A percentile compares a stretch with the other conserved stretches of the same genome.
These are phyloP conservation scores for Silene vulgaris DNA, from an alignment of 179 eudicot genomes.

Conservation along the genomic window DNA sequence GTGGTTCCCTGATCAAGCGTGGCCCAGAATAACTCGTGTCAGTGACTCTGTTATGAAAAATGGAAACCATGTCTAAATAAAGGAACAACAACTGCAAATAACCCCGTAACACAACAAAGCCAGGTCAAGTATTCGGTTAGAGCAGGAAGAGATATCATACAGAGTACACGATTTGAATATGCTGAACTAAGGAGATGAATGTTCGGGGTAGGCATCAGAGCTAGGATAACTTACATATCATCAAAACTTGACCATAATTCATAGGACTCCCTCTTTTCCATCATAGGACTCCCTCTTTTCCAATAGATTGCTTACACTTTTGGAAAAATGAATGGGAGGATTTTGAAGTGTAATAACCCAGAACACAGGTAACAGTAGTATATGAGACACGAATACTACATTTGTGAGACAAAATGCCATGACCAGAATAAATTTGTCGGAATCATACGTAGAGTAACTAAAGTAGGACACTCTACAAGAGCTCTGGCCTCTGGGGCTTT, in stretches of 20 bases:
- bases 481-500: not conserved
- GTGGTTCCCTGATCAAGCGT: slow-evolving; percentile 70
- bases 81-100: not conserved
- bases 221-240: not conserved
- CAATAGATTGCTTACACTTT: too few species aligned
- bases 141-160: not conserved
- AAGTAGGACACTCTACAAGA: not conserved
- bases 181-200: slow-evolving; percentile 4
- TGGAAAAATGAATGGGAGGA: too few species aligned
- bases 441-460: not conserved
- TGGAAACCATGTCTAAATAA: not conserved
- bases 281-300: not conserved
- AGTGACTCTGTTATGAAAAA: not conserved
- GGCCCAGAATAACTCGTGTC: not conserved
- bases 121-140: not conserved
- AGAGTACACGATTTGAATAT: not conserved
- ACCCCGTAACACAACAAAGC: not conserved
- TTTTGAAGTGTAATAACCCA: too few species aligned
- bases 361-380: not conserved
- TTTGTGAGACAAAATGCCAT: not conserved
- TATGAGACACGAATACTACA: not conserved
- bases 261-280: not conserved
- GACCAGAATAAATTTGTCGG: not conserved
- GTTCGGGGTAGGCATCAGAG: slow-evolving; percentile 7
- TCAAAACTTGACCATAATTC: not conserved